phyloP scores from a whole-genome alignment of 2,329 filamentous ascomycete genomes.

The Epichloe baconii region DNA sequence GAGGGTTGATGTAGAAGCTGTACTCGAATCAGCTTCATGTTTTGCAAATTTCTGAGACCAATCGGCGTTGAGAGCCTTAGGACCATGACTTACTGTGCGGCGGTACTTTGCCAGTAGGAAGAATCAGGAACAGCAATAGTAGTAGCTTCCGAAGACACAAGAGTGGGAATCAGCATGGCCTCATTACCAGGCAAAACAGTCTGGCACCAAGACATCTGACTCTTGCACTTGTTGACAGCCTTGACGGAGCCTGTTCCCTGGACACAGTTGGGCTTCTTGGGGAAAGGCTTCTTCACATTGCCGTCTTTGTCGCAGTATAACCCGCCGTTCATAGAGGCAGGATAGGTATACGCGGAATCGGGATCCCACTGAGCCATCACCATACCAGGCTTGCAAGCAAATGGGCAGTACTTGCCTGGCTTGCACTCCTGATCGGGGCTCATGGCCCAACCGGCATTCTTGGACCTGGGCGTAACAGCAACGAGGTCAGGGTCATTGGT shows the following conservation, averaged over 20 bases:
- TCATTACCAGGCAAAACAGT: slow-evolving; percentile 69
- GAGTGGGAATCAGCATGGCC: slow-evolving; percentile 71
- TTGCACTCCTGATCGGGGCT: slow-evolving; percentile 59
- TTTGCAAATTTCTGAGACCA: no score
- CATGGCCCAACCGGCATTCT: slow-evolving; percentile 70
- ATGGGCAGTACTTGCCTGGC: slow-evolving; percentile 58
- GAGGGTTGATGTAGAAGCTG: slow-evolving; percentile 68
- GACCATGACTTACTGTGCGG: slow-evolving; percentile 51
- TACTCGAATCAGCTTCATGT: slow-evolving; percentile 17
- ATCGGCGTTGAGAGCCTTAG: background rate
- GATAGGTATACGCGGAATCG: slow-evolving; percentile 53
- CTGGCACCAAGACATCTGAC: slow-evolving; percentile 59
- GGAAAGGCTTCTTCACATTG: slow-evolving; percentile 55
- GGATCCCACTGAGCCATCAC: slow-evolving; percentile 72
- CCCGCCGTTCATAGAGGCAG: slow-evolving; percentile 63
- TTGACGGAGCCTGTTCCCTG: slow-evolving; percentile 52
- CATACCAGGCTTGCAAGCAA: slow-evolving; percentile 63
- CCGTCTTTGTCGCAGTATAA: slow-evolving; percentile 58
- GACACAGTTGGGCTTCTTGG: slow-evolving; percentile 54
- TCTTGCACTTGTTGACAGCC: slow-evolving; percentile 52
- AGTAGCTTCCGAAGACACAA: slow-evolving; percentile 40
- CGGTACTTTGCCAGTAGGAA: slow-evolving; percentile 58
- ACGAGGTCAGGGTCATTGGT: slow-evolving; percentile 49
- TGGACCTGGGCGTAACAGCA: slow-evolving; percentile 45
- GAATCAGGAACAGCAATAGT: slow-evolving; percentile 56